Base-by-base conservation (phyloP, 179 eudicot genomes). In the Spergularia azorica region DNA sequence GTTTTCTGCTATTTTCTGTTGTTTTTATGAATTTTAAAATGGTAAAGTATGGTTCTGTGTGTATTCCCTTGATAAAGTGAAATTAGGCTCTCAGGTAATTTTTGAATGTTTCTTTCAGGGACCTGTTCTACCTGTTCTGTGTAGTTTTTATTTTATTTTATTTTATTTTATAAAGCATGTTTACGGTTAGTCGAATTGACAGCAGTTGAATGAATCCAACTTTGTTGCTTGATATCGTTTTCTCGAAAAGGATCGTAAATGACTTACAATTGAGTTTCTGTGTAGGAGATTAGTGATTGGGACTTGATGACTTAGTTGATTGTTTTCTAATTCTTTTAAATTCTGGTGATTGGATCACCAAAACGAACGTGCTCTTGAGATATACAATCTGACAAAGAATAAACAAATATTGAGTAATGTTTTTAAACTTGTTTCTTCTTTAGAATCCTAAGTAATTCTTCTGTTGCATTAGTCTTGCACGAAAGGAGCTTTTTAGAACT, bases 51-150 rank as follows among this genome's bases (percentile, higher is more conserved):
- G 32, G 32, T 26, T 26, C 32, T 26, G 32, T 21, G 12, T 18
- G 11, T 58, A 15, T 9, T 17, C 5, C 78, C 39, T 70, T 59
- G 3, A 32, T 32, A 11, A 63, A 70, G 76, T 82, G 73, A 81
- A 63, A 58, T 65, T 59, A 59, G 77, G 58, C 74, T 41, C 60
- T 69, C 9, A 43, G 2, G 61, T 54, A 50, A 41, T 18, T 70
- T 41, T 66, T 62, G 79, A 79, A 82, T 71, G 76, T 75, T 82
- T 79, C 77, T 16, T n/a, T 69, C 58, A 6, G 4, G 2, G 46
- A 54, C 73, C 41, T 50, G 70, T 26, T 26, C 32, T 26, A 54
- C 73, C 41, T 50, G 70, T 26, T 26, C 32, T 26, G 32, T 26
- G 39, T 36, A 36, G 32, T 26, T 26, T 26, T 26, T 21, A 21